phyloP scores from a whole-genome alignment of 768 basidiomycete species.

The Phanerochaete carnosa region DNA sequence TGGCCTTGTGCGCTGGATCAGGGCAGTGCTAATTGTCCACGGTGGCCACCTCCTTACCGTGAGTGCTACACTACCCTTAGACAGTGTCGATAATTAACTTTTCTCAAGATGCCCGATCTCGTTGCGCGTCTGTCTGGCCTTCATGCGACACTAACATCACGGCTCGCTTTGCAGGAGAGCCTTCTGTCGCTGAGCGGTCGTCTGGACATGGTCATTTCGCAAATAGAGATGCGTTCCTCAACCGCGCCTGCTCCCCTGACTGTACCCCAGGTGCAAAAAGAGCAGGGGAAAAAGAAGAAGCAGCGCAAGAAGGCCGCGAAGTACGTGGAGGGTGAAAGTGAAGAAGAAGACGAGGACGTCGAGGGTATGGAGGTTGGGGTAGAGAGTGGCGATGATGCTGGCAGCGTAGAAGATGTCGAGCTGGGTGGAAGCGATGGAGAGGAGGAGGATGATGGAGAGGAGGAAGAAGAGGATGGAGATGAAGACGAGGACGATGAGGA shows the following conservation, averaged over 20 bases:
- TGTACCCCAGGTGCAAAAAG: slow-evolving; percentile 25
- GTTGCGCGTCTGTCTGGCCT: slow-evolving; percentile 83
- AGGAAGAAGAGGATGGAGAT: slow-evolving; percentile 38
- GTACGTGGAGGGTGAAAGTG: slow-evolving; percentile 83
- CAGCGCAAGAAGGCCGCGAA: slow-evolving; percentile 36
- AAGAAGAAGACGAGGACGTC: slow-evolving; percentile 55
- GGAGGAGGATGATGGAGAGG: slow-evolving; percentile 47
- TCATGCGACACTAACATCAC: slow-evolving; percentile 74
- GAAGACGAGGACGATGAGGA: slow-evolving; percentile 61
- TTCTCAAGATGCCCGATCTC: slow-evolving; percentile 81
- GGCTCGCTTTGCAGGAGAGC: slow-evolving; percentile 80
- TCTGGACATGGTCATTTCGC: slow-evolving; percentile 90
- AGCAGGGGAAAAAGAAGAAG: slow-evolving; percentile 35
- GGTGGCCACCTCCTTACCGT: slow-evolving; percentile 94
- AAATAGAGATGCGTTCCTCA: slow-evolving; percentile 87
- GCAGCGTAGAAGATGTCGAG: slow-evolving; percentile 78
- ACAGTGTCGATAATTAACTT: background rate
- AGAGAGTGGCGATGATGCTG: slow-evolving; percentile 64
- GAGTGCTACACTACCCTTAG: slow-evolving; percentile 22
- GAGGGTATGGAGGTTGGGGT: slow-evolving; percentile 52
- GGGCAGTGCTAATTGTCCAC: slow-evolving; percentile 79
- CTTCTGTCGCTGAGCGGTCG: slow-evolving; percentile 84
- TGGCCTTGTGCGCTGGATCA: slow-evolving; percentile 72
- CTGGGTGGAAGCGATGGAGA: slow-evolving; percentile 61
- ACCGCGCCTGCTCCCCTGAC: slow-evolving; percentile 55